Base-by-base conservation (phyloP, 2,329 filamentous ascomycete species). In the Neonectria sp. region DNA sequence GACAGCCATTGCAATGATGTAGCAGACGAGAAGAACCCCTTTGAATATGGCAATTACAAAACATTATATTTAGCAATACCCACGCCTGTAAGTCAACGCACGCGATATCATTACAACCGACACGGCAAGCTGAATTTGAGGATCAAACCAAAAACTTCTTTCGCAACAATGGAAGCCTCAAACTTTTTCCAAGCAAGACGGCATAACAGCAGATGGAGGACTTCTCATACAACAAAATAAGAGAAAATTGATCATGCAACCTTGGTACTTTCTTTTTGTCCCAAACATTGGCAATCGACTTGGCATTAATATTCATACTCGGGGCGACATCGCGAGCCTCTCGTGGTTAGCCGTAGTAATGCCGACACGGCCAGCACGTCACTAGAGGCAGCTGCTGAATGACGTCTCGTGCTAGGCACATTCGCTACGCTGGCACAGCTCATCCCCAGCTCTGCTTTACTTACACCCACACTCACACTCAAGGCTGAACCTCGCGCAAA, bases 351-450 rank as follows among this genome's bases (percentile, higher is more conserved):
- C 74, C 75, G 75, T 63, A 60, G 72, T 71, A 76, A 71, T 57
- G 49, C 75, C 75, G 74, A 56, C 60, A 15, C 49, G 7, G 58
- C 17, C 45, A 48, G 25, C 48, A 68, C 60, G 60, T 62, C 70
- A 74, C 67, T 60, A 45, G 68, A 76, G 75, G 75, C 75, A 77
- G 57, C 70, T 65, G 60, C 66, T 67, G 60, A 74, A 75, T 77
- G 73, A 77, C 75, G 75, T 76, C 68, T 71, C 65, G 59, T 68
- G 48, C 35, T 53, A 15, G n/a, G 31, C 51, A 61, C 66, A 71
- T 24, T 27, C 27, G 29, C 43, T 55, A 48, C 40, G 4, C 40
- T 11, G 56, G 56, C 35, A 61, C 25, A 46, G 46, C 33, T 52
- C 48, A 35, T 45, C 57, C 59, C 51, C 67, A 68, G 70, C 65